Evolutionary conservation across 139 green algal species (phyloP), one percentile per base, ranked within the genome.

Genomic region (Yamagishiella unicocca): DNA sequence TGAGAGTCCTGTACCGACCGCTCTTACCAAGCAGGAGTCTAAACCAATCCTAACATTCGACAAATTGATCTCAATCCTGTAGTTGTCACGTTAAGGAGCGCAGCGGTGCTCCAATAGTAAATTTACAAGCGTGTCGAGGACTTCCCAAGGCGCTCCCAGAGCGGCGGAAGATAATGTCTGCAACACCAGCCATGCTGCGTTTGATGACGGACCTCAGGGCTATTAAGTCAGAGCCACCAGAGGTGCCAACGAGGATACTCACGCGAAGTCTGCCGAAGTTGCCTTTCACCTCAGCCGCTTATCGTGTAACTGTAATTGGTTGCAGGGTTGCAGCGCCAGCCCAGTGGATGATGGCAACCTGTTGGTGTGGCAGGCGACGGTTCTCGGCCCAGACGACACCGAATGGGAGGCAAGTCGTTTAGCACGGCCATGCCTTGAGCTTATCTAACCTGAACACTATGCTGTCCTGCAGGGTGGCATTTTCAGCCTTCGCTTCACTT

Each of bases 401-500:
- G 83, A 93, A 19, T 97, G 91, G 91, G 94, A 96, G 82, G 93
- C 68, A 81, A 43, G 17, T 45, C 6, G 66, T 17, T 35, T 46
- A 58, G 50, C 50, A 17, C 12, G 50, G 58, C 58, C 17, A 67
- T 14, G 58, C 19, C 27, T 33, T 9, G 6, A 31, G 58, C 22
- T 9, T 67, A 31, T 29, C n/a, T 67, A 33, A 9, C 58, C n/a
- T 67, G 33, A 43, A 19, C 33, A 46, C 4, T 42, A 5, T n/a
- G 31, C 21, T 50, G 37, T 19, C 35, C 8, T 72, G 43, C 67
- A 80, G 71, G 89, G 97, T 4, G 97, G 97, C 31, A 92, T 98
- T 12, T 99, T 98, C 78, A 95, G 93, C 19, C 88, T 99, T 61
- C 91, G 96, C 33, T 90, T 99, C 55, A 98, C 94, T 1, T 99